Conservation (phyloP, 371 early-diverging fungal genomes). For the Actinomortierella wolfii region DNA sequence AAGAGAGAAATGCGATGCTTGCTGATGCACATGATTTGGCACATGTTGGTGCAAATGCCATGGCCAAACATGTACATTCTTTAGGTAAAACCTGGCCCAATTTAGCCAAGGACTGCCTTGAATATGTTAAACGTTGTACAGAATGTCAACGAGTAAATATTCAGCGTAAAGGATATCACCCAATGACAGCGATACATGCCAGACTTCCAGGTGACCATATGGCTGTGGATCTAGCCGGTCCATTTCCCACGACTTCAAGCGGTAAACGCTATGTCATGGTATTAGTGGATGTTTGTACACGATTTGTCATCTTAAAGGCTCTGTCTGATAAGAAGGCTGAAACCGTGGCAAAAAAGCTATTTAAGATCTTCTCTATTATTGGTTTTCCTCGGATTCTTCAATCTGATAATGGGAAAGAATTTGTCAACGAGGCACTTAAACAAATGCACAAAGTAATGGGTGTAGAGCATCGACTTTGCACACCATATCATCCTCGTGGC, state of each 20-base stretch:
- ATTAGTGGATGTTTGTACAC: slow-evolving; percentile 11
- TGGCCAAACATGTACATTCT: slow-evolving; percentile 1
- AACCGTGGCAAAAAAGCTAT: slow-evolving; percentile 5
- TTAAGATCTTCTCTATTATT: slow-evolving; percentile 5
- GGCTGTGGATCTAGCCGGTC: slow-evolving; percentile 15
- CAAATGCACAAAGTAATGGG: neutral
- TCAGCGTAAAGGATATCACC: slow-evolving; percentile 19
- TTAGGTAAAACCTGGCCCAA: slow-evolving; percentile 3
- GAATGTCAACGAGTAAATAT: slow-evolving; percentile 16
- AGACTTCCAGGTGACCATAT: slow-evolving; percentile 15
- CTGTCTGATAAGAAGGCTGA: slow-evolving; percentile 6
- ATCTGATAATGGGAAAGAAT: slow-evolving; percentile 12
- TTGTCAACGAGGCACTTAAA: slow-evolving; percentile 3
- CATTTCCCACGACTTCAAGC: neutral
- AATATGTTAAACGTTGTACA: slow-evolving; percentile 7
- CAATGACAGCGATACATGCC: slow-evolving; percentile 14
- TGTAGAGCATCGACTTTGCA: slow-evolving; percentile 7
- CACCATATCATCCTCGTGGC: slow-evolving; percentile 20
- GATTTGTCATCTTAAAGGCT: slow-evolving; percentile 15
- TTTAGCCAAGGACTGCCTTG: slow-evolving; percentile 6
- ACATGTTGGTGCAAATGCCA: slow-evolving; percentile 3
- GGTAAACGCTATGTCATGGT: slow-evolving; percentile 3
- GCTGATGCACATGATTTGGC: neutral
- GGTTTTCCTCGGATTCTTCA: slow-evolving; percentile 13
- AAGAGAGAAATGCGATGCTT: neutral